A percentile compares a stretch with the other conserved stretches of the same genome.
These are phyloP conservation scores for Actinomucor elegans DNA, from an alignment of 371 early-diverging fungal species.

Conservation along the genomic window DNA sequence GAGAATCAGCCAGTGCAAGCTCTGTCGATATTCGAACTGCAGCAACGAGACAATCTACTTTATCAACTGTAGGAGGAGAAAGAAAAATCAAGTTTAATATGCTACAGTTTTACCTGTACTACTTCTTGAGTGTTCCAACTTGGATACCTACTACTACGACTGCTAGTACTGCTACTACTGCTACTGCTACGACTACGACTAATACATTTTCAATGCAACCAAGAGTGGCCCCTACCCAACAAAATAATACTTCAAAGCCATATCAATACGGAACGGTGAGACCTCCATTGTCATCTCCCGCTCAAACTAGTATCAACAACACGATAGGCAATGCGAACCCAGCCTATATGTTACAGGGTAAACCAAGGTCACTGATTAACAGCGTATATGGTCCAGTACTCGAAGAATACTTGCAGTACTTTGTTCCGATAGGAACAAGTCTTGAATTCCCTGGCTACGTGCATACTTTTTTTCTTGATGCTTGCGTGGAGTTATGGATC, in stretches of 20 bases:
- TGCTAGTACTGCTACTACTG: not conserved
- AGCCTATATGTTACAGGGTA: slow-evolving; percentile 5
- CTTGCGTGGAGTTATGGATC: slow-evolving; percentile 34
- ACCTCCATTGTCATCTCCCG: not conserved
- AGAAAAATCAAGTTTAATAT: slow-evolving; percentile 30
- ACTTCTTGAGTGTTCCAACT: slow-evolving; percentile 28
- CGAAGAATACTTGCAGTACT: slow-evolving; percentile 15
- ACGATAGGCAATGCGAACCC: not conserved
- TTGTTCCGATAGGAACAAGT: slow-evolving; percentile 15
- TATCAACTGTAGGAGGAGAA: slow-evolving; percentile 19
- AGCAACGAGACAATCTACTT: slow-evolving; percentile 33
- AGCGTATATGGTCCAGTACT: slow-evolving; percentile 25
- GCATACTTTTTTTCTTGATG: slow-evolving; percentile 30
- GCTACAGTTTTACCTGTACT: slow-evolving; percentile 40
- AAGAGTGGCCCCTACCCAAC: too few relatives aligned
- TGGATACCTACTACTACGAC: too few relatives aligned
- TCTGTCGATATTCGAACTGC: slow-evolving; percentile 25
- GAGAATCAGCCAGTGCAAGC: not conserved
- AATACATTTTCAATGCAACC: too few relatives aligned
- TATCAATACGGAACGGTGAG: not conserved
- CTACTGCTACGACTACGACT: not conserved
- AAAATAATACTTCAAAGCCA: not conserved
- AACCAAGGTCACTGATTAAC: slow-evolving; percentile 7
- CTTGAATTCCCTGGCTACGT: slow-evolving; percentile 3
- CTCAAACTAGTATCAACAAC: not conserved